These are phyloP conservation scores for Cadophora malorum DNA, from an alignment of 2,329 filamentous ascomycete species.

Conservation along the genomic window DNA sequence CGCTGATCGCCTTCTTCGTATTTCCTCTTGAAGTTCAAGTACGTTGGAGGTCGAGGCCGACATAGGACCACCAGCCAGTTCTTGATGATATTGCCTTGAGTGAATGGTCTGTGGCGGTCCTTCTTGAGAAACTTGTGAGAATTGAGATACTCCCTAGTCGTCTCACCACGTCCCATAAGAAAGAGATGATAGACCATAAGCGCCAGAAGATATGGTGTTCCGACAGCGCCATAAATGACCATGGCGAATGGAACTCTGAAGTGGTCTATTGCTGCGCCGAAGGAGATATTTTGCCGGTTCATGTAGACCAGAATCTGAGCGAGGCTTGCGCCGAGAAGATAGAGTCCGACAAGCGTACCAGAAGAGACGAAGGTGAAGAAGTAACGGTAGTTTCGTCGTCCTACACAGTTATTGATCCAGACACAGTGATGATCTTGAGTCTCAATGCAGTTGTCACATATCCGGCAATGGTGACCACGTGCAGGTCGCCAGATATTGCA, in stretches of 20 bases:
- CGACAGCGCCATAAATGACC: conserved; percentile 80
- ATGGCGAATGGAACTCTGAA: conserved; percentile 87
- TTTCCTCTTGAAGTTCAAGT: conserved; percentile 81
- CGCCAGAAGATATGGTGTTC: conserved; percentile 79
- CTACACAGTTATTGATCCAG: conserved; percentile 98
- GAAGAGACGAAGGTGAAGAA: conserved; percentile 92
- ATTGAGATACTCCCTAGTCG: conserved; percentile 94
- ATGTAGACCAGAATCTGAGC: conserved; percentile 80
- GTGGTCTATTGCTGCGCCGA: conserved; percentile 69
- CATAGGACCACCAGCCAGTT: conserved; percentile 86
- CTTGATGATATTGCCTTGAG: conserved; percentile 73
- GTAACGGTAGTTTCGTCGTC: conserved; percentile 95
- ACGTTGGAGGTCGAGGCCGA: conserved; percentile 84
- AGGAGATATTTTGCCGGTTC: conserved; percentile 66
- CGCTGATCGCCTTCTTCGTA: conserved; percentile 86
- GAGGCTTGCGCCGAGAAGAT: conserved; percentile 78
- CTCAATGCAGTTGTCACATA: conserved; percentile 97
- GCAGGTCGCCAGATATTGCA: conserved; percentile 98
- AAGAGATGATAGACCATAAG: conserved; percentile 91
- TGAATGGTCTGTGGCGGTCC: conserved; percentile 91
- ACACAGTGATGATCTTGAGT: conserved; percentile 98
- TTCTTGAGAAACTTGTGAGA: conserved; percentile 93
- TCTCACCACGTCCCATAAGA: conserved; percentile 89
- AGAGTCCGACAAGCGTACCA: conserved; percentile 77
- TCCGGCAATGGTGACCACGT: conserved; percentile 91